Percentiles rank a stretch among this genome's conserved stretches.
Conservation (phyloP, 2,329 filamentous ascomycete genomes). For the Coniochaeta sp. region DNA sequence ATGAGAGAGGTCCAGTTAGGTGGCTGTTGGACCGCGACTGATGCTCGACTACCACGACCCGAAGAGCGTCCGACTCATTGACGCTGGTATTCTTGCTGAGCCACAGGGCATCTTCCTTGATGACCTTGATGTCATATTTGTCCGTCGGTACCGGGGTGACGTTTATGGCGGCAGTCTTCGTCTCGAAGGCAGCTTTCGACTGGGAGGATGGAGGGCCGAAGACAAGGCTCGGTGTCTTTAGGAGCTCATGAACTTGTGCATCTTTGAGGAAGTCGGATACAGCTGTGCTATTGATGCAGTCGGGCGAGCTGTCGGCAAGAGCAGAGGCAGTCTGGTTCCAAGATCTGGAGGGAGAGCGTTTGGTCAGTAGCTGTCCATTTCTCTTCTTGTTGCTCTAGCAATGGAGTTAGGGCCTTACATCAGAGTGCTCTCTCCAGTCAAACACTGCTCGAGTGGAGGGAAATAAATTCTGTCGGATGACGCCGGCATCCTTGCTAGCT, state of each 20-base stretch:
- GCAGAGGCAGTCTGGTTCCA: conserved; percentile 55
- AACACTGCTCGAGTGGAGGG: conserved; percentile 76
- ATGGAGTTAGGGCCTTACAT: conserved; percentile 50
- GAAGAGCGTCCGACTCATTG: conserved; percentile 74
- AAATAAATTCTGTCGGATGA: conserved; percentile 67
- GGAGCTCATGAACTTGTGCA: conserved; percentile 57
- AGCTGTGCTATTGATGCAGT: conserved; percentile 43
- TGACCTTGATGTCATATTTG: conserved; percentile 65
- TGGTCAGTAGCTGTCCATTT: conserved; percentile 9
- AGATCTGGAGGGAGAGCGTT: conserved; percentile 33
- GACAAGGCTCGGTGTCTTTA: conserved; percentile 61
- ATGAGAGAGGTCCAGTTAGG: conserved; percentile 64
- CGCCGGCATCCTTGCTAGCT: conserved; percentile 61
- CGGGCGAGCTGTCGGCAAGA: conserved; percentile 48
- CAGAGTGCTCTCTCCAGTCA: conserved; percentile 72
- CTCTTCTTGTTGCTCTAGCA: neutral
- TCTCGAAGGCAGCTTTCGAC: conserved; percentile 68
- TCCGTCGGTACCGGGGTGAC: conserved; percentile 61
- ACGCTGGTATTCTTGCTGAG: conserved; percentile 71
- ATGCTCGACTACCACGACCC: conserved; percentile 75
- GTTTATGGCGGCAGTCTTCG: conserved; percentile 81
- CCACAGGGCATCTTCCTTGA: conserved; percentile 84
- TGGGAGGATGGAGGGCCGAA: conserved; percentile 57
- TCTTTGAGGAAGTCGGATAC: conserved; percentile 67
- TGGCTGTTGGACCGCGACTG: conserved; percentile 71